Base-by-base conservation (phyloP, 768 basidiomycete species). In the Pisolithus microcarpus region DNA sequence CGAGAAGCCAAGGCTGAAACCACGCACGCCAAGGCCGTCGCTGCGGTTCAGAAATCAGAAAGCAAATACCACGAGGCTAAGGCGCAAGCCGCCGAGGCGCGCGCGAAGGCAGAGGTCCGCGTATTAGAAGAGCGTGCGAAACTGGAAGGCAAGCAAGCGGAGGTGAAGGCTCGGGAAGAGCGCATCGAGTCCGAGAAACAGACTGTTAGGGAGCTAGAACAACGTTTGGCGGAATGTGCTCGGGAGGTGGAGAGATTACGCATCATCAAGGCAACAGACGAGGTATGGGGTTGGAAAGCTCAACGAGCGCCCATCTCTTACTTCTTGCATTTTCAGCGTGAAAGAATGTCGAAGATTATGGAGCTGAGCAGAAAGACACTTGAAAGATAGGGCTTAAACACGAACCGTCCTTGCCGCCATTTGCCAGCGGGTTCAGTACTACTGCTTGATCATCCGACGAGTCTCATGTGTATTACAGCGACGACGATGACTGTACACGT, bases 241-340 rank as follows among this genome's bases (percentile, higher is more conserved):
- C 74, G 78, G 49, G 85, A 90, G 59, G 75, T 91, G 2, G 85
- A 90, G 56, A 74, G 75, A 54, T 63, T 90, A 47, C 71, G 86
- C 28, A 70, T 72, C 18, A 74, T 81, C 58, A 82, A 84, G 61
- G 78, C 77, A 34, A 81, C 80, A 7, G 87, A 90, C 56, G 87
- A 89, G 70, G 65, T 69, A 37, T 10, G 65, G 51, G 21, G 13
- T 28, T 59, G 65, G 39, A 7, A 23, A 34, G 16, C 40, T n/a
- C 5, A 15, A 15, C 44, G 47, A 19, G 5, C 21, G 15, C 37
- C 31, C 13, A 21, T n/a, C 11, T 19, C 40, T 64, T 21, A 54
- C 49, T 9, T 49, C 42, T 46, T 18, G 28, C 5, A 10, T 36
- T 28, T 53, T 21, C 23, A 75, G 74, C 74, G 78, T 49, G 84